Base-by-base conservation (phyloP, 2,329 filamentous ascomycete species). In the Alternaria burnsii region DNA sequence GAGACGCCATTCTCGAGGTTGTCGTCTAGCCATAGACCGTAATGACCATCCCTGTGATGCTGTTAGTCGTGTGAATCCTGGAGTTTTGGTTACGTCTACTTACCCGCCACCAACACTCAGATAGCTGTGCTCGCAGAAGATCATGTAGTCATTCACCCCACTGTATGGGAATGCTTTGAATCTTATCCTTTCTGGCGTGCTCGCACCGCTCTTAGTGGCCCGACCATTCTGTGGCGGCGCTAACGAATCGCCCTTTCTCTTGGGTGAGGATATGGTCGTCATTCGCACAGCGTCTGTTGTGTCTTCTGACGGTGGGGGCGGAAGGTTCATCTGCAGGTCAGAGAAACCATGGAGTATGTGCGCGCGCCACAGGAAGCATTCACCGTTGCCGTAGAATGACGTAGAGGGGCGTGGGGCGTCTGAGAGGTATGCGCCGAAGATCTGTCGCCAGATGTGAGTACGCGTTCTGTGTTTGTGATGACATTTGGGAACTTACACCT, bases 161-260 rank as follows among this genome's bases (percentile, higher is more conserved):
- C 91, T 96, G 75, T 97, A 98, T 0, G 94, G 94, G 72, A 98
- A 99, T 0, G 94, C 94, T 80, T 97, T 97, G 85, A 99, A 99
- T 20, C 95, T 89, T 68, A 98, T 92, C 26, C 88, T 86, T 63
- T 94, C 91, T 5, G 88, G 87, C 4, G 88, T 88, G 26, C 84
- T 85, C 1, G 85, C 80, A 2, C 84, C 81, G 68, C 79, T 82
- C 57, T 76, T 62, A 22, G n/a, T 58, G 32, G 52, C 41, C 9
- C 57, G 56, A 10, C 53, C 53, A 32, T 52, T 65, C 11, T 55
- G 52, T 28, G 74, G 72, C 3, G 73, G 73, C 28, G 74, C 76
- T 22, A 78, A 59, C 11, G 70, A 62, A 40, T 68, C 66, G 18
- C 55, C 46, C 16, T 67, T 71, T 8, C 53, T 53, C 48, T 63